These are phyloP conservation scores for Immersiporthe knoxdaviesiana DNA, from an alignment of 2,329 filamentous ascomycete genomes.

Conservation along the genomic window DNA sequence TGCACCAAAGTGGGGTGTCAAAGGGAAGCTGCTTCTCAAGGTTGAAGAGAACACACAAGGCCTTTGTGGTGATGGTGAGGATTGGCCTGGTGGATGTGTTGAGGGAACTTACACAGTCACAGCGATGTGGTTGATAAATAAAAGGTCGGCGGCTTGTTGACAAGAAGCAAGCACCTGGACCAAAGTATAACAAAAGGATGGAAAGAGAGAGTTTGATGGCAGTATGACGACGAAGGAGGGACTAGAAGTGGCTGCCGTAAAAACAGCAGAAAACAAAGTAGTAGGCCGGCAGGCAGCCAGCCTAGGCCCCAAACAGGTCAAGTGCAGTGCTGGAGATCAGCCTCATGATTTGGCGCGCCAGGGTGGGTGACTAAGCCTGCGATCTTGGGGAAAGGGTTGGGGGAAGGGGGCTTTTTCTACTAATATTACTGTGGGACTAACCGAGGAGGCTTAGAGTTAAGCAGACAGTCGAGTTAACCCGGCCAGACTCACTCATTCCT, in stretches of 20 bases:
- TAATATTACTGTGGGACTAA: not conserved
- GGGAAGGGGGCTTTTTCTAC: not conserved
- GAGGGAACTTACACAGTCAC: not conserved
- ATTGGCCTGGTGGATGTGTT: not conserved
- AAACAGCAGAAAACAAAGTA: conserved; percentile 3
- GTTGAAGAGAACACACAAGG: not conserved
- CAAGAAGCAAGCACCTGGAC: not conserved
- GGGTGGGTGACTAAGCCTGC: conserved; percentile 10
- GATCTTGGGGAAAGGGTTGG: too few relatives aligned
- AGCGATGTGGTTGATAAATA: not conserved
- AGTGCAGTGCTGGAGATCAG: not conserved
- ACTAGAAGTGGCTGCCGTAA: not conserved
- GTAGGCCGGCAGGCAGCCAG: conserved; percentile 6
- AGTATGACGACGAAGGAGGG: conserved; percentile 7
- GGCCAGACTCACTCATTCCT: not conserved
- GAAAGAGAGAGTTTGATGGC: not conserved
- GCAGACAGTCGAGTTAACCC: not conserved
- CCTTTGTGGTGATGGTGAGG: conserved; percentile 2
- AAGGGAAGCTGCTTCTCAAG: conserved; percentile 17
- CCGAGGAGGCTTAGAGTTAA: not conserved
- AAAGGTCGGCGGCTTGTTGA: not conserved
- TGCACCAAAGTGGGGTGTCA: conserved; percentile 26
- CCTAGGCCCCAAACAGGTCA: conserved; percentile 5
- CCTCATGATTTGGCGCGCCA: conserved; percentile 3
- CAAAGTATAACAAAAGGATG: not conserved